Base-by-base conservation (phyloP, 768 basidiomycete species). In the Mycena vulgaris region DNA sequence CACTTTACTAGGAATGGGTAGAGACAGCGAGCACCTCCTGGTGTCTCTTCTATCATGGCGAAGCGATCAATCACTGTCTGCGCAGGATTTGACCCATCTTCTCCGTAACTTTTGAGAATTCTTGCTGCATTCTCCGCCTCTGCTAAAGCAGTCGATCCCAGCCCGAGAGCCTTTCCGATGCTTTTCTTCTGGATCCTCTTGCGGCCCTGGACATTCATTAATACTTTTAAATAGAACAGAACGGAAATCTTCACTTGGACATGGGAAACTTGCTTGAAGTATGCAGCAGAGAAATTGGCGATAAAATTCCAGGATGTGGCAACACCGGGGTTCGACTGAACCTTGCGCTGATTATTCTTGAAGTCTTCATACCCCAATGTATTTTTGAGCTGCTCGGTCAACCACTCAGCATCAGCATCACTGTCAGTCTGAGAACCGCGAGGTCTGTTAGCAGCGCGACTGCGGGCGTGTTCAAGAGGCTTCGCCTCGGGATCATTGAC, bases 401-500 rank as follows among this genome's bases (percentile, higher is more conserved):
- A 31, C 60, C 60, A 62, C 6, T 37, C 30, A 21, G 17, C 19
- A 49, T 62, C 60, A 19, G 7, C 28, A n/a, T 60, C 21, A 21
- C 5, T 16, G 6, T 16, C 19, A 13, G 8, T n/a, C n/a, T 5
- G 45, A n/a, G n/a, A n/a, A n/a, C n/a, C n/a, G 6, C 1, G 27
- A 16, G 31, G 3, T 37, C 5, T 56, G 2, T 37, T 35, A 2
- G 33, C 55, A 2, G 31, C 16, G 10, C 62, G 27, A 27, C n/a
- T 19, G 25, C 62, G 48, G 1, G 62, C 62, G 42, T 39, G 27
- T n/a, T 63, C 49, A n/a, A 63, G 62, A 52, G 62, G 62, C 21
- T 52, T 63, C 21, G 62, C 62, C 19, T 52, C 6, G 2, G 37
- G 49, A 31, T 40, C 49, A 17, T 52, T 30, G 1, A 63, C 25